Evolutionary conservation across 2,329 filamentous ascomycete genomes (phyloP), one percentile per base, ranked within the genome.

Genomic region (Colletotrichum liaoningense): DNA sequence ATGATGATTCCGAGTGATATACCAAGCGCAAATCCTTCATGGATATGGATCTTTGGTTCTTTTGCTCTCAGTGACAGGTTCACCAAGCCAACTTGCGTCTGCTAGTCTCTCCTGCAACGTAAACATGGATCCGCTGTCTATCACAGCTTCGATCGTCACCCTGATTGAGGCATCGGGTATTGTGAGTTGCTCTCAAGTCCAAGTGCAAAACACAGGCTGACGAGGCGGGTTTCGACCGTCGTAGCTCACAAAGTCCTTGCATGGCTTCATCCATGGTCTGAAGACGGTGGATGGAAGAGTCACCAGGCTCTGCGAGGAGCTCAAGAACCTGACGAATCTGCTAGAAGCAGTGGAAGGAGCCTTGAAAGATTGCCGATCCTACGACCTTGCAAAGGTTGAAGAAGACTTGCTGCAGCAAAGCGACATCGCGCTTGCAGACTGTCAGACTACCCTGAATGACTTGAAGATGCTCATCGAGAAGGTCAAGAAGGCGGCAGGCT

Each of bases 341-440:
- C 73, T 79, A 14, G 56, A 77, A 22, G 67, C 76, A 24, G 73
- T 79, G 30, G 71, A 76, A n/a, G 66, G 66, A 7, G 72, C 75
- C 2, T 57, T 79, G 26, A 75, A 77, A 22, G 72, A 74, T 35
- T 78, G 76, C 57, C 74, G 70, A 2, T 58, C 72, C 4, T 74
- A 73, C 35, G 77, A 78, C 42, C 66, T 79, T 16, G 73, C 74
- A 1, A 67, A 70, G 9, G 64, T 77, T 7, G 76, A 78, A 16
- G 75, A 76, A 9, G 72, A 75, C 1, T 59, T 80, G 9, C 78
- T 77, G 77, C 75, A 73, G 19, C 77, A 78, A 55, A 78, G 75
- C 57, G 73, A 76, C 11, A 60, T 75, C 14, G 75, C 76, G 3
- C 57, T 80, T 33, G 67, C 64, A 4, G 69, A 76, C 55, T 79